These are phyloP conservation scores for Combretum micranthum DNA, from an alignment of 345 rosid species.

Conservation along the genomic window DNA sequence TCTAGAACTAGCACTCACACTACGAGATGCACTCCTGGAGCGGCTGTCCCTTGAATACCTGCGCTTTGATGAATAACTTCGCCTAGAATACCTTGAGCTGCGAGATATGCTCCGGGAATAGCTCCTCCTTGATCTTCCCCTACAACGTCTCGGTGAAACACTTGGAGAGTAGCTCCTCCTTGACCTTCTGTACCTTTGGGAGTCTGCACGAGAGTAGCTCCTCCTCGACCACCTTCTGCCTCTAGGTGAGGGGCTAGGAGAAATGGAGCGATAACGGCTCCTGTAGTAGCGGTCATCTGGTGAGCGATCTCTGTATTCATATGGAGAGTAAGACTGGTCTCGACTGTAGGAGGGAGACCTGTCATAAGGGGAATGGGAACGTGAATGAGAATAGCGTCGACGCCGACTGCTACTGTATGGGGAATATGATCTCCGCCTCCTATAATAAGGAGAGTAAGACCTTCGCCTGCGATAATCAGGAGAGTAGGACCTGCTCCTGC, in stretches of 20 bases:
- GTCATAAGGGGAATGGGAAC: slow-evolving; percentile 33
- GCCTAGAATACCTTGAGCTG: slow-evolving; percentile 10
- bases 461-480: slow-evolving; percentile 15
- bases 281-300: slow-evolving; percentile 14
- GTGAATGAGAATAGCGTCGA: slow-evolving; percentile 27
- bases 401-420: slow-evolving; percentile 27
- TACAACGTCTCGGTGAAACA: slow-evolving; percentile 24
- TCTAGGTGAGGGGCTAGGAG: slow-evolving; percentile 14
- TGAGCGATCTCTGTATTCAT: slow-evolving; percentile 19
- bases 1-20: slow-evolving; percentile 39
- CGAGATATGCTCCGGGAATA: slow-evolving; percentile 30
- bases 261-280: slow-evolving; percentile 15
- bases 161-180: slow-evolving; percentile 35
- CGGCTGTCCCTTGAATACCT: neutral
- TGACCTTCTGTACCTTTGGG: slow-evolving; percentile 12
- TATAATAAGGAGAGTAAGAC: slow-evolving; percentile 31
- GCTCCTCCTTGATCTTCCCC: slow-evolving; percentile 27
- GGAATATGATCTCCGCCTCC: slow-evolving; percentile 27
- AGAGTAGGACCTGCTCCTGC: slow-evolving; percentile 53
- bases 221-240: slow-evolving; percentile 14
- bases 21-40: slow-evolving; percentile 5
- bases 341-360: slow-evolving; percentile 44
- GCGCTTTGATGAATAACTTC: neutral
- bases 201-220: slow-evolving; percentile 18
- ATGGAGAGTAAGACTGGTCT: slow-evolving; percentile 35